Base-by-base conservation (phyloP, 179 eudicot genomes). In the Camellia oleifera region DNA sequence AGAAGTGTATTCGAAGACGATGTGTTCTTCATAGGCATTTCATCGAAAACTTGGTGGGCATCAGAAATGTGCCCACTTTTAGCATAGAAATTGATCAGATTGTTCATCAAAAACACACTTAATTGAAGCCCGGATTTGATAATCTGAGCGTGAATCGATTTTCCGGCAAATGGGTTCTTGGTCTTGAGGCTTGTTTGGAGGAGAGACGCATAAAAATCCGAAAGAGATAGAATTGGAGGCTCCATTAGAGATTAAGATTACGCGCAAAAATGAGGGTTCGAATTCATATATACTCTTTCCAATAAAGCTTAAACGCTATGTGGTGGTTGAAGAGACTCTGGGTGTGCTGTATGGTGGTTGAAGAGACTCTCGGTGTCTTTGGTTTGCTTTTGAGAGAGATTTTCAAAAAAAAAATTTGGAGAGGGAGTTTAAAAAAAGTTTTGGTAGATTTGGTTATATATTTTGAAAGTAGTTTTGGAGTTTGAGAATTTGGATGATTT, bases 61-160 rank as follows among this genome's bases (percentile, higher is more conserved):
- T 58, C 67, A 4, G 32, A 42, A 18, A 60, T 7, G 42, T 11
- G 60, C 78, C 68, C 78, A 60, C 40, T 75, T 42, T 75, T 75
- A 5, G 78, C 78, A n/a, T 75, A 75, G 7, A 18, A 75, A 60
- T 75, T 75, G 26, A 75, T 60, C 40, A 75, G 78, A 75, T 60
- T 75, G n/a, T 75, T 75, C 78, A 75, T 75, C 78, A 75, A 75
- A 44, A 60, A 75, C 67, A 60, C 68, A 60, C 78, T 44, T 15
- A 75, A 14, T 5, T 74, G 77, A 75, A 60, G 78, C 54, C 78
- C 78, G 54, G 78, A 75, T 60, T 75, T 75, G 15, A 75, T 60
- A 58, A 60, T 42, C 67, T 75, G 78, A 4, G 67, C 78, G 12
- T 75, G 78, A 54, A 75, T n/a, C 8, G 44, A 60, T 23, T 60